Evolutionary conservation across 139 green algal species (phyloP).

Genomic region (Coelastrella sp.): DNA sequence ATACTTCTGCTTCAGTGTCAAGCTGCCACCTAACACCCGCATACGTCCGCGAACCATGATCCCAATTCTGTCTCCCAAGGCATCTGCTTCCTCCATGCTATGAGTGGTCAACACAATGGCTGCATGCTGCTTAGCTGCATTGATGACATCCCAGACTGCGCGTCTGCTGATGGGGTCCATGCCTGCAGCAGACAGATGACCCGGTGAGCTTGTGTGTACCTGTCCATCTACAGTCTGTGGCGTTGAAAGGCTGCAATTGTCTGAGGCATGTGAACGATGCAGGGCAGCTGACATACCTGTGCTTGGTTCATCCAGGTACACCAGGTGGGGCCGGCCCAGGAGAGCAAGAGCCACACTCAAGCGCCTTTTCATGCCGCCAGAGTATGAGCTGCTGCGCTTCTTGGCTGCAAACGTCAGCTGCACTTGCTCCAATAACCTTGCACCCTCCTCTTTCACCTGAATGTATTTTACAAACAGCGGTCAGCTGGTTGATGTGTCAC

Average conservation of each 20-base stretch:
- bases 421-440: conserved; percentile 44
- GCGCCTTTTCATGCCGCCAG: conserved; percentile 85
- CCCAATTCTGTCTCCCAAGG: conserved; percentile 85
- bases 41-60: conserved; percentile 89
- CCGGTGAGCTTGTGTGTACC: not conserved
- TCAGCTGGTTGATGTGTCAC: not conserved
- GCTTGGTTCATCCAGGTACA: conserved; percentile 97
- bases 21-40: conserved; percentile 80
- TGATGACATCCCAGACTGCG: conserved; percentile 92
- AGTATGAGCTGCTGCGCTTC: conserved; percentile 67
- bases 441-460: conserved; percentile 22
- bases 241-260: not conserved
- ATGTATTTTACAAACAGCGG: not conserved
- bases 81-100: conserved; percentile 97
- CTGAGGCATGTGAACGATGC: not conserved
- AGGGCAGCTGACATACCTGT: conserved; percentile 71
- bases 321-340: conserved; percentile 86
- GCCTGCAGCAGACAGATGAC: conserved; percentile 40
- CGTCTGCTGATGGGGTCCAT: conserved; percentile 79
- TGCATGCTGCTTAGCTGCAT: conserved; percentile 66
- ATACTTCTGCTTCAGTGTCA: conserved; percentile 89
- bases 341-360: conserved; percentile 90
- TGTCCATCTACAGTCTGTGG: not conserved
- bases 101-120: conserved; percentile 86
- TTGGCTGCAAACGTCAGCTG: conserved; percentile 60